phyloP scores from a whole-genome alignment of 2,329 filamentous ascomycete genomes.

The Exophiala aquamarina region DNA sequence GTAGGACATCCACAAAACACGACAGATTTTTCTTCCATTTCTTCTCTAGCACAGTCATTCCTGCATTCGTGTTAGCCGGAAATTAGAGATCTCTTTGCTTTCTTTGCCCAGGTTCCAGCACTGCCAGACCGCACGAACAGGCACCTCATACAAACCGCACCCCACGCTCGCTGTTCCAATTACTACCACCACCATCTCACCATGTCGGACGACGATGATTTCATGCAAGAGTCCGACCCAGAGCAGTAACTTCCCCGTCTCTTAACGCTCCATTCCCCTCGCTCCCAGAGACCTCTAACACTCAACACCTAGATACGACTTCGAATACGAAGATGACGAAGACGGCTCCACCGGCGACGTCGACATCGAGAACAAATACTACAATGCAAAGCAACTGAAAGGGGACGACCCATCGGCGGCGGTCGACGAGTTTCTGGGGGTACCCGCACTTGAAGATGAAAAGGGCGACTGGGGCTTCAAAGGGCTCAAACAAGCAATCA shows the following conservation, averaged over 20 bases:
- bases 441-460: conserved; percentile 79
- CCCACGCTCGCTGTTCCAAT: not conserved
- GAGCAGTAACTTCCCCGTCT: conserved; percentile 61
- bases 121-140: too few species aligned
- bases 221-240: conserved; percentile 89
- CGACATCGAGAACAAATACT: conserved; percentile 99
- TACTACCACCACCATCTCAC: conserved; percentile 1
- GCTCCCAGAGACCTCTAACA: not conserved
- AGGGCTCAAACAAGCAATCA: conserved; percentile 95
- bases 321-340: conserved; percentile 94
- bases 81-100: too few species aligned
- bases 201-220: conserved; percentile 86
- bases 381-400: conserved; percentile 98
- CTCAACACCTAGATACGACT: conserved; percentile 71
- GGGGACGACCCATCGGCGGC: conserved; percentile 80
- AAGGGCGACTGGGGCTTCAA: conserved; percentile 99
- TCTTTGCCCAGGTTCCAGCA: too few species aligned
- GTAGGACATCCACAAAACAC: too few species aligned
- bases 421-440: conserved; percentile 86
- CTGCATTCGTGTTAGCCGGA: too few species aligned
- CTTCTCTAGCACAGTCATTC: too few species aligned
- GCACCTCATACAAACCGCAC: not conserved
- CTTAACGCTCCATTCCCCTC: conserved; percentile 29
- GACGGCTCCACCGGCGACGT: conserved; percentile 86
- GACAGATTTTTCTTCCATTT: too few species aligned